Evolutionary conservation across 1,284 basidiomycete genomes (phyloP).

Genomic region (Psilocybe mexicana): DNA sequence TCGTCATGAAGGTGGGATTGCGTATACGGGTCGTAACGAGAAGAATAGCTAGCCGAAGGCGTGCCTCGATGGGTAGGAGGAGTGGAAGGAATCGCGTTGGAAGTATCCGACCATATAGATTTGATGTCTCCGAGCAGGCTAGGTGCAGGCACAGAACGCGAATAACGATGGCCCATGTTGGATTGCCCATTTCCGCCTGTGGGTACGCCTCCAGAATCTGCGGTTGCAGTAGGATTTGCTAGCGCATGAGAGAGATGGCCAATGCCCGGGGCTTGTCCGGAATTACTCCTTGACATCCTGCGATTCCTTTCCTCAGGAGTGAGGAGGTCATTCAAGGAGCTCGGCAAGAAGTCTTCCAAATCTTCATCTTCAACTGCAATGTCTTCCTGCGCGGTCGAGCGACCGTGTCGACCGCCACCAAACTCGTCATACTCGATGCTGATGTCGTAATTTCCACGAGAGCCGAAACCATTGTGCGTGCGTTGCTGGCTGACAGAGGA

Average conservation of each 20-base stretch:
- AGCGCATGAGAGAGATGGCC: conserved; percentile 21
- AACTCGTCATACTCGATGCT: conserved; percentile 37
- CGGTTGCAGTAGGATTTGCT: conserved; percentile 6
- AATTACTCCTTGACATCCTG: conserved; percentile 72
- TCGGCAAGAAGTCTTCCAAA: conserved; percentile 85
- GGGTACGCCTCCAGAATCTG: conserved; percentile 13
- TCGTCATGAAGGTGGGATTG: conserved; percentile 21
- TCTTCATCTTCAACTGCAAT: conserved; percentile 71
- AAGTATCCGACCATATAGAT: conserved; percentile 64
- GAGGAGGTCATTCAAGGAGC: conserved; percentile 82
- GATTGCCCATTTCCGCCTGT: conserved; percentile 28
- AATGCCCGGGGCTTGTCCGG: conserved; percentile 31
- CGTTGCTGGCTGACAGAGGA: conserved; percentile 25
- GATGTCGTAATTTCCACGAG: conserved; percentile 29
- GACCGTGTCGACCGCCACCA: conserved; percentile 17
- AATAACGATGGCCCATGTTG: conserved; percentile 64
- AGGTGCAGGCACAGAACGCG: conserved; percentile 75
- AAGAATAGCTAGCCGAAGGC: conserved; percentile 31
- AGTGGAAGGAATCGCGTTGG: conserved; percentile 30
- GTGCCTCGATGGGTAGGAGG: conserved; percentile 33
- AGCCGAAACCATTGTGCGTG: conserved; percentile 16
- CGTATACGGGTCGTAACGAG: conserved; percentile 29
- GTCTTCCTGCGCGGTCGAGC: conserved; percentile 28
- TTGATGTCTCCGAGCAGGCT: conserved; percentile 71
- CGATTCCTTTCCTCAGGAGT: conserved; percentile 81